Conservation (phyloP, 2,329 filamentous ascomycete species). For the Pseudogymnoascus sp. region DNA sequence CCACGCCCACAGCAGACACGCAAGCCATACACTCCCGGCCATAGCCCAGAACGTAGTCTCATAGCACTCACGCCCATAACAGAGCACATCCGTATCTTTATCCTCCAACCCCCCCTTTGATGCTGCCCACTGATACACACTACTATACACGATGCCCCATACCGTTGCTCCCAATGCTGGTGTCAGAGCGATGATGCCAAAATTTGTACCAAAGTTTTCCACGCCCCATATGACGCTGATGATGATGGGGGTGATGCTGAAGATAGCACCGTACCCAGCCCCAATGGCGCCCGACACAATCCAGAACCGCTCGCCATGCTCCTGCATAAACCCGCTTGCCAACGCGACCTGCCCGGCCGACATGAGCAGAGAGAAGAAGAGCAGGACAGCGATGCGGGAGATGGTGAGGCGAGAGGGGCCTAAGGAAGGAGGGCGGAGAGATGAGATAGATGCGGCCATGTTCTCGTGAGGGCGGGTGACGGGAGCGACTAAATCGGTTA, state of each 20-base stretch:
- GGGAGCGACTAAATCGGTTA: constrained; percentile 80
- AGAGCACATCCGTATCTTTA: constrained; percentile 50
- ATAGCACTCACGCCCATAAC: constrained; percentile 78
- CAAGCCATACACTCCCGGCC: constrained; percentile 69
- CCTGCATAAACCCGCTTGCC: constrained; percentile 65
- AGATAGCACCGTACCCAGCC: constrained; percentile 86
- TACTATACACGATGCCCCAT: constrained; percentile 85
- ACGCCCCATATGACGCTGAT: constrained; percentile 98
- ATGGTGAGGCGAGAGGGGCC: constrained; percentile 42
- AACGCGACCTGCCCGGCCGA: constrained; percentile 70
- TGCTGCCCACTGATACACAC: constrained; percentile 65
- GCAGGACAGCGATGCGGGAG: constrained; percentile 72
- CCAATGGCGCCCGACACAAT: constrained; percentile 77
- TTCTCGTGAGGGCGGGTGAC: constrained; percentile 50
- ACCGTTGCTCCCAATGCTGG: constrained; percentile 81
- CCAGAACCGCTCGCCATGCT: constrained; percentile 73
- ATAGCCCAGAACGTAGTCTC: constrained; percentile 78
- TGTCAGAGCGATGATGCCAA: constrained; percentile 88
- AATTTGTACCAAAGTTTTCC: constrained; percentile 97
- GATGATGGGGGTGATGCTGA: constrained; percentile 82
- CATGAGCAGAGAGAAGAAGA: constrained; percentile 65
- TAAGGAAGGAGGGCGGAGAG: constrained; percentile 18
- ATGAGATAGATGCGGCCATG: constrained; percentile 33
- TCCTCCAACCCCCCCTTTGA: constrained; percentile 27
- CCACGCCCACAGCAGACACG: constrained; percentile 61